These are phyloP conservation scores for Aspergillus affinis DNA, from an alignment of 495 filamentous ascomycete species.

Conservation along the genomic window DNA sequence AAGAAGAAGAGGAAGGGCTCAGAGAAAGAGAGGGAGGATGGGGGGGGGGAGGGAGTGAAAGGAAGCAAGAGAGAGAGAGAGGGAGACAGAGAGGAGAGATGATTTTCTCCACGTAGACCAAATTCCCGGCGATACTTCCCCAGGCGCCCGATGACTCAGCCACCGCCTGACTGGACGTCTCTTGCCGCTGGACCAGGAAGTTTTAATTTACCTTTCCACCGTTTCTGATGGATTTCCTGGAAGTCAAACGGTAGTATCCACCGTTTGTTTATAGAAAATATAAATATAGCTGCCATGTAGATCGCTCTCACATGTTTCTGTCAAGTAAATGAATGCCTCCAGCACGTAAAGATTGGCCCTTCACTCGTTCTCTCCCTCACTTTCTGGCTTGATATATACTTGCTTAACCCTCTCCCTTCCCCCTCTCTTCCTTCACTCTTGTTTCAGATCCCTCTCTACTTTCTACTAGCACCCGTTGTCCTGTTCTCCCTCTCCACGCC, in stretches of 20 bases:
- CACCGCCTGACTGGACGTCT: background rate
- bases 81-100: constrained; percentile 3
- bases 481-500: background rate
- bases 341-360: background rate
- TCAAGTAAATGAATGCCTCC: background rate
- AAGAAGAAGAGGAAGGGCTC: constrained; percentile 15
- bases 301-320: background rate
- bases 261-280: no score
- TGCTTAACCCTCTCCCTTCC: background rate
- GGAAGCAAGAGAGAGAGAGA: constrained; percentile 21
- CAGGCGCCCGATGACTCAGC: constrained; percentile 7
- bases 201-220: no score
- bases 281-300: background rate
- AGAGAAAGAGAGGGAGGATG: constrained; percentile 8
- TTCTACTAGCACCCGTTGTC: no score
- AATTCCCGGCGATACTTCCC: constrained; percentile 3
- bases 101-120: constrained; percentile 1
- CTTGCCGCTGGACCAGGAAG: background rate
- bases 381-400: background rate
- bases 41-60: constrained; percentile 12
- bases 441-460: background rate
- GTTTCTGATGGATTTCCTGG: no score
- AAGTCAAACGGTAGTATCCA: no score
- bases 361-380: background rate
- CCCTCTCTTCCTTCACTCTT: background rate